These are phyloP conservation scores for Phaffia australis DNA, from an alignment of 768 basidiomycete genomes.

Conservation along the genomic window DNA sequence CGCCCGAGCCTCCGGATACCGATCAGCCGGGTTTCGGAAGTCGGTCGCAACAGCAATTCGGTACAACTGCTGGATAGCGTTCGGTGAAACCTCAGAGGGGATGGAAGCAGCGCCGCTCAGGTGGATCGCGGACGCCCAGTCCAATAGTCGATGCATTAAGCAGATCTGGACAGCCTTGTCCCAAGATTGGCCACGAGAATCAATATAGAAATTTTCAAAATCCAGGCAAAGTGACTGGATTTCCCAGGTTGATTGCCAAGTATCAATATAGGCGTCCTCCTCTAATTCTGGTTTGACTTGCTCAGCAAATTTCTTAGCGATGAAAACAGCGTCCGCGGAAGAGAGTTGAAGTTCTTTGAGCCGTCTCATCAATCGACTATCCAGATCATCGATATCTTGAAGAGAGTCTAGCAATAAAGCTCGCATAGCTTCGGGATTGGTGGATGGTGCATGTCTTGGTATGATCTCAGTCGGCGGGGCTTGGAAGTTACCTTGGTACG, in stretches of 20 bases:
- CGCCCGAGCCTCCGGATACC: slow-evolving; percentile 46
- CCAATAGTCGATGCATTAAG: slow-evolving; percentile 23
- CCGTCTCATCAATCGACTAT: no score
- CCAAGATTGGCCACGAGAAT: slow-evolving; percentile 18
- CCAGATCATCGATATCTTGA: no score
- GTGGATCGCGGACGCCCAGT: slow-evolving; percentile 6
- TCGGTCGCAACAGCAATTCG: slow-evolving; percentile 26
- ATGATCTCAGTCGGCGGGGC: no score
- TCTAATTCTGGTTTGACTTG: background rate
- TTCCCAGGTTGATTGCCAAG: slow-evolving; percentile 17
- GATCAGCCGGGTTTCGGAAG: slow-evolving; percentile 28
- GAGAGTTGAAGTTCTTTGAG: background rate
- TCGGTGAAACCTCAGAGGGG: background rate
- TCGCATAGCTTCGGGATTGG: no score
- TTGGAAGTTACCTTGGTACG: no score
- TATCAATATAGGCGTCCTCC: no score
- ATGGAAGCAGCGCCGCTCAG: background rate
- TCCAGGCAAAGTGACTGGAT: slow-evolving; percentile 5
- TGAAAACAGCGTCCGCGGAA: background rate
- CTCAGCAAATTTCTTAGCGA: slow-evolving; percentile 5
- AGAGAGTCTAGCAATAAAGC: no score
- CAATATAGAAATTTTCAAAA: slow-evolving; percentile 4
- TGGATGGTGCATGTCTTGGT: no score
- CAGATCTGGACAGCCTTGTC: slow-evolving; percentile 7
- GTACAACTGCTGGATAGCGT: slow-evolving; percentile 5